Percentiles rank a stretch among this genome's conserved stretches.
These are phyloP conservation scores for Closterium sp. DNA, from an alignment of 139 green algal genomes.

Conservation along the genomic window DNA sequence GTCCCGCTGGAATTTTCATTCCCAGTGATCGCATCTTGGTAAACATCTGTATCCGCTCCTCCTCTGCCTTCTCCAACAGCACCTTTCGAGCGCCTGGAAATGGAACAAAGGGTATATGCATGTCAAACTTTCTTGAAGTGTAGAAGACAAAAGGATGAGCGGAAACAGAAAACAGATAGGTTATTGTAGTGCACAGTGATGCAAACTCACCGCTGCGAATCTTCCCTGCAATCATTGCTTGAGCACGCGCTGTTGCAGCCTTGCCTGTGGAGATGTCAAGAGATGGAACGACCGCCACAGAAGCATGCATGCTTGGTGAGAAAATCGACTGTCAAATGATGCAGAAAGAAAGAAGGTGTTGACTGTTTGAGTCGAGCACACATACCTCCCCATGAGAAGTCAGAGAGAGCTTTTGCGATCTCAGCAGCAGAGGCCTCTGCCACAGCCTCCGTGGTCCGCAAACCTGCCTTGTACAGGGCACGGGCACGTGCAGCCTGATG, in stretches of 20 bases:
- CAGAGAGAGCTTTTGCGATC: slow-evolving; percentile 15
- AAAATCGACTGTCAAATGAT: neutral
- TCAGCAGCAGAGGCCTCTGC: slow-evolving; percentile 38
- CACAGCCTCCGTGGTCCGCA: slow-evolving; percentile 34
- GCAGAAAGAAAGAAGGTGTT: no score
- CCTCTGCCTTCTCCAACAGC: slow-evolving; percentile 45
- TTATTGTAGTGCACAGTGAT: neutral
- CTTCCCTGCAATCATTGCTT: slow-evolving; percentile 23
- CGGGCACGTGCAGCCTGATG: slow-evolving; percentile 19
- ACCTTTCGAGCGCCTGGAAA: slow-evolving; percentile 28
- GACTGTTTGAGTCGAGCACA: neutral
- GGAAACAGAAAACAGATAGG: neutral
- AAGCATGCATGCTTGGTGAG: neutral
- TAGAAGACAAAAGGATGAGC: no score
- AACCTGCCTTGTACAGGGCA: slow-evolving; percentile 41
- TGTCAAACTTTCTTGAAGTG: neutral
- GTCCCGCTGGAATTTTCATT: slow-evolving; percentile 12
- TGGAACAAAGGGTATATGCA: neutral
- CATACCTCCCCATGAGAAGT: neutral
- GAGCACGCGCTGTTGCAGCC: neutral
- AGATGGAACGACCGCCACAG: neutral
- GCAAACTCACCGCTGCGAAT: neutral
- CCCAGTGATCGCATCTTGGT: slow-evolving; percentile 15
- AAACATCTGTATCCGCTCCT: slow-evolving; percentile 34
- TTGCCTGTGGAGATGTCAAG: neutral